Evolutionary conservation across 2,329 filamentous ascomycete species (phyloP).

Genomic region (Paecilomyces dactylethromorphus): DNA sequence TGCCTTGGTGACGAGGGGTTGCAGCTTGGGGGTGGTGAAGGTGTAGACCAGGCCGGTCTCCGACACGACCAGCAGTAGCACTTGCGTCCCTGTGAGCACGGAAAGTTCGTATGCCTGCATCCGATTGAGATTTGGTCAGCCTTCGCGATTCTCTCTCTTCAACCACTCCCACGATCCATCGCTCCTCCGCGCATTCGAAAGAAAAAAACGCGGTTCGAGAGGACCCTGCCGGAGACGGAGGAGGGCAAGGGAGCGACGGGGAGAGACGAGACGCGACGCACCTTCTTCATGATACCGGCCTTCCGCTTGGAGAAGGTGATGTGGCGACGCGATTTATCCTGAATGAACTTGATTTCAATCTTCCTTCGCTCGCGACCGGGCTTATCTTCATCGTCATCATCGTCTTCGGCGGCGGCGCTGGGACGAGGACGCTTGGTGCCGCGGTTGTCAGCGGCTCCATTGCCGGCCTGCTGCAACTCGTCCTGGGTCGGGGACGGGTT

Average conservation of each 20-base stretch:
- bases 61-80: slow-evolving; percentile 90
- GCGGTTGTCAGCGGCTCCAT: slow-evolving; percentile 67
- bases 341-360: slow-evolving; percentile 99
- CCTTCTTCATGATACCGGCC: slow-evolving; percentile 99
- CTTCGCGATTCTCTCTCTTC: neutral
- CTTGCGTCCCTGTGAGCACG: slow-evolving; percentile 95
- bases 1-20: slow-evolving; percentile 94
- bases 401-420: slow-evolving; percentile 73
- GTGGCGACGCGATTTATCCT: slow-evolving; percentile 97
- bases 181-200: neutral
- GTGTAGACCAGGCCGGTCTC: slow-evolving; percentile 97
- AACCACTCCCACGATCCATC: neutral
- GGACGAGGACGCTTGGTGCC: slow-evolving; percentile 86
- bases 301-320: slow-evolving; percentile 99
- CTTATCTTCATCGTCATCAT: slow-evolving; percentile 97
- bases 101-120: slow-evolving; percentile 92
- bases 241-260: slow-evolving; percentile 8
- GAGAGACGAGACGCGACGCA: slow-evolving; percentile 46
- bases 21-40: slow-evolving; percentile 96
- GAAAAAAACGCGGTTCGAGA: neutral
- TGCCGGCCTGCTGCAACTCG: slow-evolving; percentile 52
- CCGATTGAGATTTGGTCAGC: neutral
- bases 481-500: slow-evolving; percentile 70
- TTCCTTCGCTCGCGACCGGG: slow-evolving; percentile 95
- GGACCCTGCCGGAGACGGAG: neutral